phyloP scores from a whole-genome alignment of 139 green algal species.

The Edaphochlamys debaryana region DNA sequence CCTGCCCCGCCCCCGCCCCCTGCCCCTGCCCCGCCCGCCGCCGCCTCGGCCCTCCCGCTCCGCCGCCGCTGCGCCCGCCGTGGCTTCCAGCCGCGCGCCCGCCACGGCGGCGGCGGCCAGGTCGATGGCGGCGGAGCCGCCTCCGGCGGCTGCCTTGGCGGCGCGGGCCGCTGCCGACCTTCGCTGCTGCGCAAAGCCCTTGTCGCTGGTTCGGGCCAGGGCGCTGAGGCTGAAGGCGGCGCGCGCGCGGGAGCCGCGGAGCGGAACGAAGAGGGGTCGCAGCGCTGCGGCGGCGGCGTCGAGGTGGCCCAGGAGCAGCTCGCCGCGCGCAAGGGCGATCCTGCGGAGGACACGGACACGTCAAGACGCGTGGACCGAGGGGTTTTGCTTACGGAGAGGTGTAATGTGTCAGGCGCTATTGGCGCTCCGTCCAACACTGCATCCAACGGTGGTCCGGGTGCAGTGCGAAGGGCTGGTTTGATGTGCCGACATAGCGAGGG shows the following conservation, averaged over 20 bases:
- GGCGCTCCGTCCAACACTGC: too few relatives aligned
- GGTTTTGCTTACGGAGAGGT: too few relatives aligned
- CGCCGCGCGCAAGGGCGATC: neutral
- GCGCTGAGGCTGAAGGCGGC: neutral
- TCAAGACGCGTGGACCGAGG: too few relatives aligned
- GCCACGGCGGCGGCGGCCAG: neutral
- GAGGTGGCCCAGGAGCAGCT: constrained; percentile 4
- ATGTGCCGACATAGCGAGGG: too few relatives aligned
- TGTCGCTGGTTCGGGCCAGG: neutral
- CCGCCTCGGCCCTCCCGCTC: neutral
- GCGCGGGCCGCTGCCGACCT: neutral
- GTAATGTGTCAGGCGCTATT: too few relatives aligned
- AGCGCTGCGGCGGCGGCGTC: constrained; percentile 10
- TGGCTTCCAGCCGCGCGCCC: neutral
- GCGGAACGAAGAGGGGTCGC: constrained; percentile 21
- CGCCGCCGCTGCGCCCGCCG: neutral
- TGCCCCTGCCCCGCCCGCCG: neutral
- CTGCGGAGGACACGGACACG: too few relatives aligned
- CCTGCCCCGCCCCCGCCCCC: neutral
- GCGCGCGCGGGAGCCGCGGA: neutral
- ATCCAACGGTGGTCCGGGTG: too few relatives aligned
- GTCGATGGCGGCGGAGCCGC: neutral
- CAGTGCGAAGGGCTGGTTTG: too few relatives aligned
- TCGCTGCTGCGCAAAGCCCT: neutral
- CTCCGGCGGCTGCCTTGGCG: too few relatives aligned